These are phyloP conservation scores for Diplodia seriata DNA, from an alignment of 2,329 filamentous ascomycete species.

Conservation along the genomic window DNA sequence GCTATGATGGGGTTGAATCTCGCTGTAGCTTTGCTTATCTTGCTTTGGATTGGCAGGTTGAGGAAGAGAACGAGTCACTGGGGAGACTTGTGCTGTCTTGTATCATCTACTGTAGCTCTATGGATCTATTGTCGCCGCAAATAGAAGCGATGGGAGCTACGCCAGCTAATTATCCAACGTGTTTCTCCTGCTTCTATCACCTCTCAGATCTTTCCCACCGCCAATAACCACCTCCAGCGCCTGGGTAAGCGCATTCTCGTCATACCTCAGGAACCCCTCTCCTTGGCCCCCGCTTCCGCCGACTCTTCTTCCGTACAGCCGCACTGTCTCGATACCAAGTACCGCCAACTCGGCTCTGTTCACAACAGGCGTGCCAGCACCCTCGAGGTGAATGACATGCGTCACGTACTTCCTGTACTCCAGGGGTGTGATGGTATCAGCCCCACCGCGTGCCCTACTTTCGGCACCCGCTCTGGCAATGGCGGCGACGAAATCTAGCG, in stretches of 20 bases:
- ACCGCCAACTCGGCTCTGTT: constrained; percentile 67
- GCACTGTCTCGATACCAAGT: constrained; percentile 78
- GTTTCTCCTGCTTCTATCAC: constrained; percentile 63
- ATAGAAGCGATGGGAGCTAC: neutral
- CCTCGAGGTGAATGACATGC: constrained; percentile 82
- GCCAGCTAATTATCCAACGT: constrained; percentile 49
- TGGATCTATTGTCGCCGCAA: neutral
- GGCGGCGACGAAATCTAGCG: constrained; percentile 80
- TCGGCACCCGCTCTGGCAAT: constrained; percentile 68
- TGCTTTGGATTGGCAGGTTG: neutral
- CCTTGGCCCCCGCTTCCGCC: constrained; percentile 47
- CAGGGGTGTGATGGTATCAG: constrained; percentile 23
- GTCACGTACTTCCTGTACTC: constrained; percentile 76
- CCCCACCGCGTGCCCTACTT: constrained; percentile 43
- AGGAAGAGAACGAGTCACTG: neutral
- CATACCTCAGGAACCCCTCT: constrained; percentile 69
- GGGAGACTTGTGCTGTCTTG: neutral
- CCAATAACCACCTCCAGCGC: constrained; percentile 76
- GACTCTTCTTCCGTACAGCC: constrained; percentile 74
- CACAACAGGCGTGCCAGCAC: constrained; percentile 71
- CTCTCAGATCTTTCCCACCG: constrained; percentile 66
- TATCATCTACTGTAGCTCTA: neutral
- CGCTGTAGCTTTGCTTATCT: neutral
- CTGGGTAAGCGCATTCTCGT: constrained; percentile 74
- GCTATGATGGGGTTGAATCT: neutral